Conservation (phyloP, 768 basidiomycete genomes). For the Boletus vinaceobasis region DNA sequence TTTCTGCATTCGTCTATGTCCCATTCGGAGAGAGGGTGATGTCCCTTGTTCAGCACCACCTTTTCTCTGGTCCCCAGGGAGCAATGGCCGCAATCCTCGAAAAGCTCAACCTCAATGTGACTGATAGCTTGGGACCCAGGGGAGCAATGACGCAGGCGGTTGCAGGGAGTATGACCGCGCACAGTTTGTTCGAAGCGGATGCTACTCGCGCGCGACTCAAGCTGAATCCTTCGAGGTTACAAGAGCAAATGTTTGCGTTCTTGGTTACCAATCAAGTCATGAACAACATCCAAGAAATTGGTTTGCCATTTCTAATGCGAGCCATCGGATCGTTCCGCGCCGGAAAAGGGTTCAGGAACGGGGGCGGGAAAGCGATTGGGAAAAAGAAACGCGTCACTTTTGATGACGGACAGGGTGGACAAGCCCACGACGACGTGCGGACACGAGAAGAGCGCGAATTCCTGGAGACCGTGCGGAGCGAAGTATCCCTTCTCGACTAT, state of each 20-base stretch:
- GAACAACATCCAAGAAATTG: conserved; percentile 75
- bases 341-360: conserved; percentile 37
- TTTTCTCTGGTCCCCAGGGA: conserved; percentile 24
- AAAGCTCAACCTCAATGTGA: conserved; percentile 23
- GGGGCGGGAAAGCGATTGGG: conserved; percentile 18
- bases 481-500: conserved; percentile 80
- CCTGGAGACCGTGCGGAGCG: conserved; percentile 70
- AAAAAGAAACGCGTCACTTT: conserved; percentile 70
- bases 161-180: conserved; percentile 13
- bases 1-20: conserved; percentile 95
- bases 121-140: conserved; percentile 25
- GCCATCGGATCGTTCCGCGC: conserved; percentile 49
- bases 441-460: conserved; percentile 70
- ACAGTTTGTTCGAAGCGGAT: conserved; percentile 50
- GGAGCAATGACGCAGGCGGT: conserved; percentile 6
- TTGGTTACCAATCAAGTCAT: conserved; percentile 86
- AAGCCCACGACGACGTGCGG: conserved; percentile 29
- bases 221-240: conserved; percentile 65
- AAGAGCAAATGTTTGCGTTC: conserved; percentile 92
- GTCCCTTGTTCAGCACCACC: conserved; percentile 41
- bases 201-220: conserved; percentile 49
- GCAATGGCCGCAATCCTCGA: conserved; percentile 15
- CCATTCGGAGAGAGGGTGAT: conserved; percentile 88
- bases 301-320: conserved; percentile 73
- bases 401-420: conserved; percentile 51